These are phyloP conservation scores for Stephanodiscus minutulus DNA, from an alignment of 108 stramenopile species.

Conservation along the genomic window DNA sequence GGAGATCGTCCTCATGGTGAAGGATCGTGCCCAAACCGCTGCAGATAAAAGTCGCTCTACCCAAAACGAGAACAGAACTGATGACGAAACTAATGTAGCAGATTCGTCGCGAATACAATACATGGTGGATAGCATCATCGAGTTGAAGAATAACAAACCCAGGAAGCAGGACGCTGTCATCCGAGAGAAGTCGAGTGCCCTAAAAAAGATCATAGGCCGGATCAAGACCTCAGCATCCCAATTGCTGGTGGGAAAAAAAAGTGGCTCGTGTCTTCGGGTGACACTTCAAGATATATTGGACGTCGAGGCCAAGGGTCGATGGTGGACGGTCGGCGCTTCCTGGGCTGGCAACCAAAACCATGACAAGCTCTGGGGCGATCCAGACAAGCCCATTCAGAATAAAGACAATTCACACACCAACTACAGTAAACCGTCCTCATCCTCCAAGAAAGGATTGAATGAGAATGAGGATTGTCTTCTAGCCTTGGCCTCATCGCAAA, in stretches of 20 bases:
- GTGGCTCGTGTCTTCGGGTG: slow-evolving; percentile 77
- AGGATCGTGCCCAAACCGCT: slow-evolving; percentile 57
- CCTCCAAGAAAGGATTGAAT: slow-evolving; percentile 23
- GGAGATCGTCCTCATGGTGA: slow-evolving; percentile 90
- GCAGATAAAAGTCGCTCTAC: slow-evolving; percentile 3
- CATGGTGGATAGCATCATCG: slow-evolving; percentile 90
- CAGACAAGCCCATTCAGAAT: slow-evolving; percentile 16
- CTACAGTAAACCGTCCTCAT: slow-evolving; percentile 6
- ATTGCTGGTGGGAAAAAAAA: slow-evolving; percentile 40
- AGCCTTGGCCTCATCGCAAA: slow-evolving; percentile 82
- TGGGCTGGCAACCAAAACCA: slow-evolving; percentile 89
- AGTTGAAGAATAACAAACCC: slow-evolving; percentile 93
- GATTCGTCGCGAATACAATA: slow-evolving; percentile 76
- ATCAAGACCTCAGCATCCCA: slow-evolving; percentile 71
- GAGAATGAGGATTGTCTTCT: slow-evolving; percentile 67
- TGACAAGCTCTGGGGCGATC: slow-evolving; percentile 42
- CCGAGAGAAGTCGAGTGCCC: slow-evolving; percentile 64
- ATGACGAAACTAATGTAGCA: slow-evolving; percentile 18
- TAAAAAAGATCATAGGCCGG: slow-evolving; percentile 83
- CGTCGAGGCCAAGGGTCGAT: slow-evolving; percentile 86
- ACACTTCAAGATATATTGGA: slow-evolving; percentile 78
- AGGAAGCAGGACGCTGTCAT: slow-evolving; percentile 71
- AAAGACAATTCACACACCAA: slow-evolving; percentile 7
- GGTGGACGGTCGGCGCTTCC: slow-evolving; percentile 94
- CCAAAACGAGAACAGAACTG: neutral